Conservation (phyloP, 257 asterid species). For the Anisodus tanguticus region DNA sequence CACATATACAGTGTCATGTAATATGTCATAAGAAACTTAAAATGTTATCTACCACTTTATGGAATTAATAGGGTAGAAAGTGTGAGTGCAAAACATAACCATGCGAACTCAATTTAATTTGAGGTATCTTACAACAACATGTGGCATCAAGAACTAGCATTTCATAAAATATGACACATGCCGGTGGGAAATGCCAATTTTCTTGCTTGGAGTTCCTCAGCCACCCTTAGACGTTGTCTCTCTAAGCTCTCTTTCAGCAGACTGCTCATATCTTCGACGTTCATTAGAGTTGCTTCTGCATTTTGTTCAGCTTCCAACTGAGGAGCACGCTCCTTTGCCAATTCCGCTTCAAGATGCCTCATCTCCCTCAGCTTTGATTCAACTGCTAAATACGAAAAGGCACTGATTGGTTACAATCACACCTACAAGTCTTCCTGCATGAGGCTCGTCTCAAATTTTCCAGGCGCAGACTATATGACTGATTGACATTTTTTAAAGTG, state of each 20-base stretch:
- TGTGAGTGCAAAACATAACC: background rate
- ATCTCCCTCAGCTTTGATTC: conserved; percentile 42
- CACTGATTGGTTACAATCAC: conserved; percentile 52
- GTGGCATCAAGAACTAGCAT: background rate
- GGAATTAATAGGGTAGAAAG: background rate
- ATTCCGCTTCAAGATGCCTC: conserved; percentile 37
- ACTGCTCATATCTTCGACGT: background rate
- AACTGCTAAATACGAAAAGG: conserved; percentile 24
- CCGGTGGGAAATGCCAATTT: background rate
- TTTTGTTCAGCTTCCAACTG: conserved; percentile 31
- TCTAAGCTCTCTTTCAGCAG: background rate
- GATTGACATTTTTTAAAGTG: background rate
- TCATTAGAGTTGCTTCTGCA: conserved; percentile 34
- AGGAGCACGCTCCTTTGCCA: conserved; percentile 27
- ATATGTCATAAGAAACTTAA: background rate
- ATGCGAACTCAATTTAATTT: background rate
- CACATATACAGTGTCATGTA: no score
- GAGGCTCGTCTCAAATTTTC: conserved; percentile 15
- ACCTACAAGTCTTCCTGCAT: conserved; percentile 50
- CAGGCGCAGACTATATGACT: background rate
- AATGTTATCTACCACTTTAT: background rate
- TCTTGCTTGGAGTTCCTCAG: background rate
- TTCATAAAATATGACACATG: background rate
- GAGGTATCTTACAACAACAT: background rate
- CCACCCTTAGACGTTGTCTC: background rate